Evolutionary conservation across 1,139 yeast genomes (phyloP), one percentile per base, ranked within the genome.

Genomic region (Geotrichum phurueaensis): DNA sequence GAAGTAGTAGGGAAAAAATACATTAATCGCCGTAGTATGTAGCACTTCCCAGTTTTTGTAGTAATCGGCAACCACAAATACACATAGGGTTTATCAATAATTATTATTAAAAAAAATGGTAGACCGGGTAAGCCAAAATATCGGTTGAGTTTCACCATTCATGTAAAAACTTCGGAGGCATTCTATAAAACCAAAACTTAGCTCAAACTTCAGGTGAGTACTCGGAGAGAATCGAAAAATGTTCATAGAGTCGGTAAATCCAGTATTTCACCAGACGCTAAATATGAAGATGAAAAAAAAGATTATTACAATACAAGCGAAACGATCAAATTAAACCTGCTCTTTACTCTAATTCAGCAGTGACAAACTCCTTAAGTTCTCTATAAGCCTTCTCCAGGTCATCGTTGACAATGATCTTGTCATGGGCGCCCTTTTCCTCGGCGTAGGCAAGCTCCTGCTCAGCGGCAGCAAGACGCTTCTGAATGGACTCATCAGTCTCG

Each of bases 401-500:
- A 69, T 92, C 97, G 73, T 94, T 94, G 68, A 94, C 94, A 67
- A 94, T 84, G 65, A 88, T 82, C 73, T 81, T 79, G 76, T 94
- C 99, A 73, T 94, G 97, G 58, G 96, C 96, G 64, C 97, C 97
- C n/a, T 70, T 69, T 64, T 91, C 83, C 71, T 89, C 77, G 50
- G 97, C 86, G 75, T 86, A 94, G 67, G 85, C 97, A 77, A 95
- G 74, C 78, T 94, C 99, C 59, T 88, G 87, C 64, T 84, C 69
- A 39, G 99, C 98, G 65, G 96, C 96, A 60, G 81, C 81, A 61
- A 94, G 79, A 76, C 99, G 85, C 79, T 89, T 90, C 68, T 82
- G 82, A 61, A 94, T 73, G 56, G 95, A 85, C 68, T 92, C 98
- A 33, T 81, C 80, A 54, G 96, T 87, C 78, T 94, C 99, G 51